Percentiles rank a stretch among this genome's conserved stretches.
phyloP scores from a whole-genome alignment of 176 grass and related monocot genomes.

The Alloteropsis semialata region DNA sequence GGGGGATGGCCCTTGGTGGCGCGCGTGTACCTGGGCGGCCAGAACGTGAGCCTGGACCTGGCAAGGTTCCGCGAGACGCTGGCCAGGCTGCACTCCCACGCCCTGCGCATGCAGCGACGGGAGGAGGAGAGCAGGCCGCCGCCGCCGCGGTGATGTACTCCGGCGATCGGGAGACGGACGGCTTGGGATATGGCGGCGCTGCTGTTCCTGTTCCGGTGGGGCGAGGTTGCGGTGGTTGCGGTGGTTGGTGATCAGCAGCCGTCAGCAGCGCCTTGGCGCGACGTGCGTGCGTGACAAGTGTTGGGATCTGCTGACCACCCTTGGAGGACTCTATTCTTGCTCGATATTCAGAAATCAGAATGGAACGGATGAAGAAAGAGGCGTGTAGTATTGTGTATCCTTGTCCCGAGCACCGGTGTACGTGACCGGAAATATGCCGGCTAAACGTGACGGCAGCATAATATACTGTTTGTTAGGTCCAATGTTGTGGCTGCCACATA shows the following conservation, averaged over 20 bases:
- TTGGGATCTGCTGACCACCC: no score
- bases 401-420: no score
- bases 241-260: background rate
- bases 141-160: background rate
- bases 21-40: slow-evolving; percentile 44
- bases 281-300: no score
- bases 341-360: no score
- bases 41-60: slow-evolving; percentile 63
- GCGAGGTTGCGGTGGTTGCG: background rate
- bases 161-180: no score
- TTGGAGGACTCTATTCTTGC: no score
- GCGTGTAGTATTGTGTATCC: no score
- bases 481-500: no score
- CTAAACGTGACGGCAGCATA: no score
- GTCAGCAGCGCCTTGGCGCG: background rate
- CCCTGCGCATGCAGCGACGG: background rate
- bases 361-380: no score
- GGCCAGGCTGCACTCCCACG: slow-evolving; percentile 12
- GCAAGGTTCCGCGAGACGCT: slow-evolving; percentile 35
- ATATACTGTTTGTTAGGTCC: no score
- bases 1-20: slow-evolving; percentile 33
- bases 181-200: background rate
- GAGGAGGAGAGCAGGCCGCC: background rate
- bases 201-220: background rate
- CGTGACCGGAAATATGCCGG: no score